Conservation (phyloP, 345 rosid genomes). For the Aquilaria malaccensis region DNA sequence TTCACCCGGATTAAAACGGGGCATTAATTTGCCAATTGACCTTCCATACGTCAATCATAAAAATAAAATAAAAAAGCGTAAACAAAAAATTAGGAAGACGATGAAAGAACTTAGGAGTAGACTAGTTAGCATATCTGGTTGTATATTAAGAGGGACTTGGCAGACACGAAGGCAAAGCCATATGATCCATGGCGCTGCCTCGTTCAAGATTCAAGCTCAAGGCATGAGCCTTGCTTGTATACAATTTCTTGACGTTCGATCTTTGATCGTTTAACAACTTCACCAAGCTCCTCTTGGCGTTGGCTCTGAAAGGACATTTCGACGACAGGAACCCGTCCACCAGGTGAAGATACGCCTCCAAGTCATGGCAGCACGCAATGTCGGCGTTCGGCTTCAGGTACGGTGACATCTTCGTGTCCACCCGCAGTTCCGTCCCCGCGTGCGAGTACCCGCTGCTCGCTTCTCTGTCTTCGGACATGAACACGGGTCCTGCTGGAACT, state of each 20-base stretch:
- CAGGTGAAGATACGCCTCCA: conserved; percentile 71
- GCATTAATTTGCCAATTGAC: no score
- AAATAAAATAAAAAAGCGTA: no score
- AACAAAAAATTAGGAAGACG: no score
- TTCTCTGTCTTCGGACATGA: conserved; percentile 32
- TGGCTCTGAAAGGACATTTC: conserved; percentile 74
- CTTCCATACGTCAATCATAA: no score
- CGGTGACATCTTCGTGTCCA: conserved; percentile 70
- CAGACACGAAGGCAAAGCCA: conserved; percentile 26
- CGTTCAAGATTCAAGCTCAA: conserved; percentile 40
- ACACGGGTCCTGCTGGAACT: conserved; percentile 38
- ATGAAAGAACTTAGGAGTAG: no score
- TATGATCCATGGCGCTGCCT: conserved; percentile 13
- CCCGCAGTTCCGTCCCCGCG: conserved; percentile 56
- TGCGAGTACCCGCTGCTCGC: conserved; percentile 60
- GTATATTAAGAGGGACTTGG: conserved; percentile 47
- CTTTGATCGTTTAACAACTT: conserved; percentile 67
- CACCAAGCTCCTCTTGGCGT: conserved; percentile 84
- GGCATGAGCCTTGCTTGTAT: conserved; percentile 55
- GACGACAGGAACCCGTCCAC: conserved; percentile 82
- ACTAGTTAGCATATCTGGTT: background rate
- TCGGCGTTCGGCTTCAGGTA: conserved; percentile 53
- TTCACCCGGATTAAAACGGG: no score
- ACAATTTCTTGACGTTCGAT: conserved; percentile 74
- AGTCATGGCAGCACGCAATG: conserved; percentile 79